phyloP scores from a whole-genome alignment of 2,329 filamentous ascomycete species.

The Trichoderma citrinoviride region DNA sequence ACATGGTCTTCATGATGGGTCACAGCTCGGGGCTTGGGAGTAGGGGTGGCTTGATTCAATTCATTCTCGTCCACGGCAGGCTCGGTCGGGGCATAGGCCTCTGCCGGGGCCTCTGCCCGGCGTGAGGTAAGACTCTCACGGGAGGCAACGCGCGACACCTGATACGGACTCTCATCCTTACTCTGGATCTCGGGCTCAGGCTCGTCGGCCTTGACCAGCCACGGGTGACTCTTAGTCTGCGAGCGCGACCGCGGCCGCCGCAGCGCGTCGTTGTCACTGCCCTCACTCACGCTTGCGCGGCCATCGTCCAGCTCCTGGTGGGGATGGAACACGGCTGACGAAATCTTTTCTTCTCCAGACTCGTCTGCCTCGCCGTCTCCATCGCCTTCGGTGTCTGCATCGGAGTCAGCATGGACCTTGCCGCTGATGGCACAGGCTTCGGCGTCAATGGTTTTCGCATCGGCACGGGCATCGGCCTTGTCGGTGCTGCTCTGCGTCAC shows the following conservation, averaged over 20 bases:
- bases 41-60: slow-evolving; percentile 31
- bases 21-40: slow-evolving; percentile 38
- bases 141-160: slow-evolving; percentile 30
- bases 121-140: slow-evolving; percentile 33
- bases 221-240: slow-evolving; percentile 44
- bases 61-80: slow-evolving; percentile 44
- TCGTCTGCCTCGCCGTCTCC: slow-evolving; percentile 48
- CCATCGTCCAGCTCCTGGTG: slow-evolving; percentile 58
- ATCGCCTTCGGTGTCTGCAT: slow-evolving; percentile 23
- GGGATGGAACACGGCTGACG: slow-evolving; percentile 79
- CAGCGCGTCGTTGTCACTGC: slow-evolving; percentile 42
- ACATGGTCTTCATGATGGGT: slow-evolving; percentile 48
- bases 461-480: slow-evolving; percentile 27
- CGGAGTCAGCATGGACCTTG: slow-evolving; percentile 15
- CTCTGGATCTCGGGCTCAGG: slow-evolving; percentile 36
- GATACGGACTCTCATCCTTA: slow-evolving; percentile 28
- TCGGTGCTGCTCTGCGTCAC: slow-evolving; percentile 26
- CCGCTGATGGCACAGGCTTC: slow-evolving; percentile 48
- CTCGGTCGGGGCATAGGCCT: slow-evolving; percentile 37
- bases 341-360: slow-evolving; percentile 80
- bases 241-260: slow-evolving; percentile 46
- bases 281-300: slow-evolving; percentile 33
- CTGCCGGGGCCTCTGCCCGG: slow-evolving; percentile 35
- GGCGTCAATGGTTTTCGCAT: slow-evolving; percentile 10
- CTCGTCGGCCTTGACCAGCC: slow-evolving; percentile 59